Evolutionary conservation across 371 early-diverging fungal species (phyloP).

Genomic region (Amoeboradix gromovi): DNA sequence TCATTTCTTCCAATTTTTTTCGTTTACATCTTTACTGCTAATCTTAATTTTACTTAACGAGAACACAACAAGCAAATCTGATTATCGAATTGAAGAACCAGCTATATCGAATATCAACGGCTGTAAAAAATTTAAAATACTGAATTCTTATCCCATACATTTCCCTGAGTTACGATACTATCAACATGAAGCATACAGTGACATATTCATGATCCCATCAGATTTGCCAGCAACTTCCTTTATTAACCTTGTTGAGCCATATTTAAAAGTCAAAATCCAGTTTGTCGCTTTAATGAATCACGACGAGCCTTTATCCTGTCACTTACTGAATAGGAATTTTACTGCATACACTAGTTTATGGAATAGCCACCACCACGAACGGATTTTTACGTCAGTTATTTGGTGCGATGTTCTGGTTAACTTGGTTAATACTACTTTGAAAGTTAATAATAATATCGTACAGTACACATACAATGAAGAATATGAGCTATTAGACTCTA

Average conservation of each 20-base stretch:
- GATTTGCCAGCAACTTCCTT: neutral
- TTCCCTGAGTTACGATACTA: neutral
- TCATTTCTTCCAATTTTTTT: too few relatives aligned
- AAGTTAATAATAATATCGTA: neutral
- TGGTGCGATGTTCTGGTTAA: neutral
- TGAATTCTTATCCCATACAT: neutral
- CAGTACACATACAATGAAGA: neutral
- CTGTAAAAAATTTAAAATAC: too few relatives aligned
- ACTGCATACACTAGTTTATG: neutral
- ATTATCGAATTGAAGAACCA: too few relatives aligned
- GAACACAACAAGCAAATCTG: too few relatives aligned
- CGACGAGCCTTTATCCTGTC: neutral
- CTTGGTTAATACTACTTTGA: neutral
- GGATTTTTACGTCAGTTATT: neutral
- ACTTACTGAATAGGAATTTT: neutral
- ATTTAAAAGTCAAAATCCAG: neutral
- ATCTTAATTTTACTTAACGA: too few relatives aligned
- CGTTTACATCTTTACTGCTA: too few relatives aligned
- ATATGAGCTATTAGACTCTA: neutral
- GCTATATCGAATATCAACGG: too few relatives aligned
- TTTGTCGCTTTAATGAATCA: neutral
- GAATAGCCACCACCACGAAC: neutral
- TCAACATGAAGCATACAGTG: neutral
- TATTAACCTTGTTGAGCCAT: neutral
- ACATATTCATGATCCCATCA: neutral